Conservation (phyloP, 345 rosid species). For the Populus tremula region DNA sequence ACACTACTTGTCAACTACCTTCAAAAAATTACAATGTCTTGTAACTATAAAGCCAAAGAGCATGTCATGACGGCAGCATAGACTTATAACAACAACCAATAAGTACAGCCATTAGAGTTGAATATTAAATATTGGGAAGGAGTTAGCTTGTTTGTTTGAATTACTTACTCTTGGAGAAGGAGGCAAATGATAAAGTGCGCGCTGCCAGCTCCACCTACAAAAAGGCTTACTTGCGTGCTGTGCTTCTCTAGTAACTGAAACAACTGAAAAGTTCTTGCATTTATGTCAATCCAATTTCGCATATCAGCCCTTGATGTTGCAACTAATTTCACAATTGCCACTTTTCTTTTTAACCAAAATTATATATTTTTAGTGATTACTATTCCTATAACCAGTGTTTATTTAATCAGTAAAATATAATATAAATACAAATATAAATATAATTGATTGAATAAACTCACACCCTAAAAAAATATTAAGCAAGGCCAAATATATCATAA, state of each 20-base stretch:
- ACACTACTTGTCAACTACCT: conserved; percentile 3
- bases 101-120: background rate
- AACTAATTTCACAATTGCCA: conserved; percentile 14
- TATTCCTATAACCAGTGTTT: no score
- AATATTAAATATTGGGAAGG: background rate
- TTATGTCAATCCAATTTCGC: background rate
- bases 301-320: conserved; percentile 6
- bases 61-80: conserved; percentile 3
- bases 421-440: no score
- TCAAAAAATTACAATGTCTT: background rate
- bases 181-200: conserved; percentile 22
- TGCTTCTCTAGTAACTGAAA: background rate
- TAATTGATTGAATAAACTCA: no score
- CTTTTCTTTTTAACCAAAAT: background rate
- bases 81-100: background rate
- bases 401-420: no score
- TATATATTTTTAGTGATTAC: no score
- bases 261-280: background rate
- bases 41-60: conserved; percentile 14
- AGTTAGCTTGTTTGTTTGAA: background rate
- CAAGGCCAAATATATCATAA: no score
- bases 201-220: conserved; percentile 35
- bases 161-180: conserved; percentile 30
- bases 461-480: no score
- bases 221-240: background rate